A percentile compares a stretch with the other conserved stretches of the same genome.
These are phyloP conservation scores for Talaromyces islandicus DNA, from an alignment of 2,329 filamentous ascomycete genomes.

Conservation along the genomic window DNA sequence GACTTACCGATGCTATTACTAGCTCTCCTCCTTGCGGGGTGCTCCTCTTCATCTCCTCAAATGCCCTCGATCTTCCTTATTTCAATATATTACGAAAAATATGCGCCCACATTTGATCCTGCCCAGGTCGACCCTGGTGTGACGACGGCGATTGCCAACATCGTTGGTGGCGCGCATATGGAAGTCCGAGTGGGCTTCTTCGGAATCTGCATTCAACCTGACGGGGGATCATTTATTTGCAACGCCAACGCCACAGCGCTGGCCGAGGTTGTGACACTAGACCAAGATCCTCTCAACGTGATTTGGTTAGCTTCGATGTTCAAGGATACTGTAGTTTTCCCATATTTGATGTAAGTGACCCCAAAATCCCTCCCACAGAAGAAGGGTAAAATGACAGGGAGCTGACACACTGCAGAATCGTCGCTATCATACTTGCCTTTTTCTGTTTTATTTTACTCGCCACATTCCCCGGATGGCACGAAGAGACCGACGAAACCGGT, in stretches of 20 bases:
- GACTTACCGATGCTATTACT: neutral
- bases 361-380: neutral
- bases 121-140: slow-evolving; percentile 88
- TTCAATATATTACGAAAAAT: slow-evolving; percentile 91
- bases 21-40: slow-evolving; percentile 91
- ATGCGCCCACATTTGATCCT: slow-evolving; percentile 73
- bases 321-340: slow-evolving; percentile 97
- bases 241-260: slow-evolving; percentile 94
- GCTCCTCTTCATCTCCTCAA: slow-evolving; percentile 89
- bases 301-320: slow-evolving; percentile 97
- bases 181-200: slow-evolving; percentile 96
- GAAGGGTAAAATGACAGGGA: slow-evolving; percentile 11
- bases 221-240: slow-evolving; percentile 87
- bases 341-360: slow-evolving; percentile 75
- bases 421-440: slow-evolving; percentile 95
- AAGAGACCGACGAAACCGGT: slow-evolving; percentile 73
- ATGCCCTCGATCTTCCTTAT: slow-evolving; percentile 97
- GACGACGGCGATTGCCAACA: slow-evolving; percentile 78
- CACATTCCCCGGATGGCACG: slow-evolving; percentile 96
- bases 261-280: slow-evolving; percentile 79
- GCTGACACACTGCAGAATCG: slow-evolving; percentile 58
- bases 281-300: slow-evolving; percentile 92
- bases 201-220: slow-evolving; percentile 90
- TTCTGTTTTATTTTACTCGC: slow-evolving; percentile 90
- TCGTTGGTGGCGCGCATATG: slow-evolving; percentile 75